Percentiles rank a stretch among this genome's conserved stretches.
These are phyloP conservation scores for Notholithocarpus densiflorus DNA, from an alignment of 306 rosid species.

Conservation along the genomic window DNA sequence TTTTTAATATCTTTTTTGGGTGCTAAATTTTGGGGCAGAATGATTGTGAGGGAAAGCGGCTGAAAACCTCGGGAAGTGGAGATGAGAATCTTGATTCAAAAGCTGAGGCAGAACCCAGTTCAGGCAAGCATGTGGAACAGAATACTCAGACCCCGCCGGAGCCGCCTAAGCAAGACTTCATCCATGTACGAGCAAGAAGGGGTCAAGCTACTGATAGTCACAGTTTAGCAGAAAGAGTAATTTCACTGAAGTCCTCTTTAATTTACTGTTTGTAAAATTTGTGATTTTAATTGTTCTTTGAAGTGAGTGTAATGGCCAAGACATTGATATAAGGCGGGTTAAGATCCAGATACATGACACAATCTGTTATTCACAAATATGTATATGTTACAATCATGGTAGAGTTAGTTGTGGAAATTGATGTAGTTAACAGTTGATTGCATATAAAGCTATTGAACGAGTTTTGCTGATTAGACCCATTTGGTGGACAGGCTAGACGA, in stretches of 20 bases:
- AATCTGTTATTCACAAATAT: not conserved
- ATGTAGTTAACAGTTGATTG: constrained; percentile 14
- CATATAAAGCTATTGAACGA: constrained; percentile 12
- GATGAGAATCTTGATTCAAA: constrained; percentile 50
- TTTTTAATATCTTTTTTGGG: not conserved
- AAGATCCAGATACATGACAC: not conserved
- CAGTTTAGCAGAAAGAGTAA: constrained; percentile 91
- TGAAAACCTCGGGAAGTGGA: constrained; percentile 37
- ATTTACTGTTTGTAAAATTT: not conserved
- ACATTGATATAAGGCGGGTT: not conserved
- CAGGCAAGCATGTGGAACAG: constrained; percentile 71
- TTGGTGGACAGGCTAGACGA: constrained; percentile 78
- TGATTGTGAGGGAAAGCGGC: constrained; percentile 56
- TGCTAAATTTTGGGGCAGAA: constrained; percentile 40
- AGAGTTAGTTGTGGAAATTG: not conserved
- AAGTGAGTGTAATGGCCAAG: not conserved
- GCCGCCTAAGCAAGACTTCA: constrained; percentile 82
- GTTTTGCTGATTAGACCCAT: constrained; percentile 26
- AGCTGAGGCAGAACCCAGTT: constrained; percentile 57
- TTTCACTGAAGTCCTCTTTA: constrained; percentile 10
- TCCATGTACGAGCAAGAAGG: constrained; percentile 91
- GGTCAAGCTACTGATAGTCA: constrained; percentile 99
- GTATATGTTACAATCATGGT: not conserved
- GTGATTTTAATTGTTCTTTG: not conserved
- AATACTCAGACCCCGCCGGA: constrained; percentile 42